Conservation (phyloP, 768 basidiomycete genomes). For the Mycena indigotica region DNA sequence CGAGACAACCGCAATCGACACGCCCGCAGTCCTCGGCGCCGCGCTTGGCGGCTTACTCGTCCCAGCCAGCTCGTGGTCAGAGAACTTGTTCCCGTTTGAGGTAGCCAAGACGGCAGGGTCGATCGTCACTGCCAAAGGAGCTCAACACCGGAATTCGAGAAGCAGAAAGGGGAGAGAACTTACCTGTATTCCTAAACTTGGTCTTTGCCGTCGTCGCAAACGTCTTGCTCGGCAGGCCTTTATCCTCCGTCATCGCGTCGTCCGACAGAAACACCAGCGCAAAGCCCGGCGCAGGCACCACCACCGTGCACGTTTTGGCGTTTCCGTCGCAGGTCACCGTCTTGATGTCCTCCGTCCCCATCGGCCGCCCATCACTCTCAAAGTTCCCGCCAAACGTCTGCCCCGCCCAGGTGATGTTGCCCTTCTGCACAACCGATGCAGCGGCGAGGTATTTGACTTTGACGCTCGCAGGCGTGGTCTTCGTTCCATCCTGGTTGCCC, state of each 20-base stretch:
- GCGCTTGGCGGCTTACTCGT: no score
- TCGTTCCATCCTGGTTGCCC: slow-evolving; percentile 32
- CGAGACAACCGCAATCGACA: no score
- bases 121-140: slow-evolving; percentile 39
- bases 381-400: slow-evolving; percentile 70
- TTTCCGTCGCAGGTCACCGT: slow-evolving; percentile 60
- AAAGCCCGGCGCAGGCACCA: slow-evolving; percentile 69
- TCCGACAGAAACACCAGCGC: slow-evolving; percentile 73
- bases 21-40: no score
- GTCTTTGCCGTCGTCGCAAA: slow-evolving; percentile 64
- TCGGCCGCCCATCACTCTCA: slow-evolving; percentile 66
- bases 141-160: not conserved
- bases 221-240: slow-evolving; percentile 39
- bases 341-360: slow-evolving; percentile 54
- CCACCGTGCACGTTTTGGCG: slow-evolving; percentile 60
- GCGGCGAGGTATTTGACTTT: slow-evolving; percentile 58
- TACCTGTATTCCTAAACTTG: slow-evolving; percentile 49
- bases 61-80: no score
- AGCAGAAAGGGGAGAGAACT: no score
- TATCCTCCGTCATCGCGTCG: slow-evolving; percentile 35
- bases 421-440: slow-evolving; percentile 55
- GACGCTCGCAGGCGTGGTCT: slow-evolving; percentile 47
- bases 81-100: slow-evolving; percentile 42
- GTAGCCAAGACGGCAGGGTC: slow-evolving; percentile 56
- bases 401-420: slow-evolving; percentile 74